A percentile compares a stretch with the other conserved stretches of the same genome.
Conservation (phyloP, 2,329 filamentous ascomycete species). For the Dactylellina leptospora region DNA sequence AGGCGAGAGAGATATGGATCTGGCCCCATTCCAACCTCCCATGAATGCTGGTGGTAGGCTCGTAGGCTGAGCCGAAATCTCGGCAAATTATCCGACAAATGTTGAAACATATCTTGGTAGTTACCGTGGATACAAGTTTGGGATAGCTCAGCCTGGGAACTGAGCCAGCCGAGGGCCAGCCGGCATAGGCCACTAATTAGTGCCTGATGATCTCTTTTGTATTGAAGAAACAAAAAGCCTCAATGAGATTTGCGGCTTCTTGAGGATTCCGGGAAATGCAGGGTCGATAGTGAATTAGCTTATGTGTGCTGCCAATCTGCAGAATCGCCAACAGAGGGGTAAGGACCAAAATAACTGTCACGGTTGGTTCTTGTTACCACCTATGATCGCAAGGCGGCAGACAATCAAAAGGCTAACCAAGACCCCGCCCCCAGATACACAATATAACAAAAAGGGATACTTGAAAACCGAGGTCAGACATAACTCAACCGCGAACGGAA, state of each 20-base stretch:
- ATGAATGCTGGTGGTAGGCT: conserved; percentile 24
- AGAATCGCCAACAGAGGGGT: conserved; percentile 18
- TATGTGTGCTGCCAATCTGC: conserved; percentile 37
- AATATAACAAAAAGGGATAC: conserved; percentile 23
- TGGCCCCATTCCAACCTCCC: conserved; percentile 27
- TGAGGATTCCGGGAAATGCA: conserved; percentile 29
- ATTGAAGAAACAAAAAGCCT: neutral
- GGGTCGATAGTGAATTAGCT: conserved; percentile 42
- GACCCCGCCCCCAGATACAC: conserved; percentile 21
- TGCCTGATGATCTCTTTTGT: conserved; percentile 30
- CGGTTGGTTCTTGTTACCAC: conserved; percentile 5
- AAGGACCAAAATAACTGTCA: neutral
- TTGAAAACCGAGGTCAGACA: conserved; percentile 30
- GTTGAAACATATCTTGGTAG: conserved; percentile 31
- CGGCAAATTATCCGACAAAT: conserved; percentile 18
- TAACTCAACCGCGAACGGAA: conserved; percentile 50
- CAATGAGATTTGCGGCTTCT: conserved; percentile 11
- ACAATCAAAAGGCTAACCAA: conserved; percentile 8
- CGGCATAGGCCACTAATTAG: conserved; percentile 26
- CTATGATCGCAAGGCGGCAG: conserved; percentile 11
- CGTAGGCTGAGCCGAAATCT: conserved; percentile 26
- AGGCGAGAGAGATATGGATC: conserved; percentile 25
- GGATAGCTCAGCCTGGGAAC: conserved; percentile 27
- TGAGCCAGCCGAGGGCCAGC: conserved; percentile 29
- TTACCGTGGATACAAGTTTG: conserved; percentile 6